Evolutionary conservation across 306 rosid genomes (phyloP).

Genomic region (Leucaena leucocephala): DNA sequence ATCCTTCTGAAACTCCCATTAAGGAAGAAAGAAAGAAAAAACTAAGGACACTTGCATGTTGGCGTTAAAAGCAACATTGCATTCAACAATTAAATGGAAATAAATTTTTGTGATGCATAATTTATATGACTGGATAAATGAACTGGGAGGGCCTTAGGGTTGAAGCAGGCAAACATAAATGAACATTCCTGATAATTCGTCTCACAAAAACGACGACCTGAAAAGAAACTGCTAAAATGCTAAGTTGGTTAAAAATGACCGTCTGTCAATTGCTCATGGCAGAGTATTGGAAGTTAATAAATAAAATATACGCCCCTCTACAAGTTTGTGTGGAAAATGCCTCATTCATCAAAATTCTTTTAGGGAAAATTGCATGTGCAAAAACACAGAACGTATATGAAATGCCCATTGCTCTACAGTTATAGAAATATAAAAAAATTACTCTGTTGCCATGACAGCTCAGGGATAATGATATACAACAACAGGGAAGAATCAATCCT

Average conservation of each 20-base stretch:
- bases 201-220: background rate
- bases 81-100: background rate
- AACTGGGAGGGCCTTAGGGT: background rate
- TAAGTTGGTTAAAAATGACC: constrained; percentile 12
- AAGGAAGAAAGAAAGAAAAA: background rate
- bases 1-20: constrained; percentile 11
- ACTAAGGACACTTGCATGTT: constrained; percentile 10
- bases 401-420: background rate
- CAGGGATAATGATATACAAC: background rate
- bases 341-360: constrained; percentile 13
- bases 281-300: background rate
- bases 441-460: background rate
- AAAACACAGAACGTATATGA: constrained; percentile 5
- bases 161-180: background rate
- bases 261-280: background rate
- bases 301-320: background rate
- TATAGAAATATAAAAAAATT: background rate
- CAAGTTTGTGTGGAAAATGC: constrained; percentile 15
- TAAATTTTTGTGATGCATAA: background rate
- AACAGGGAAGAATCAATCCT: background rate
- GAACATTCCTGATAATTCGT: background rate
- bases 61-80: background rate
- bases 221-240: background rate
- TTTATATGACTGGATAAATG: background rate
- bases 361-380: background rate